Conservation (phyloP, 2,329 filamentous ascomycete genomes). For the Rhinocladiella mackenziei region DNA sequence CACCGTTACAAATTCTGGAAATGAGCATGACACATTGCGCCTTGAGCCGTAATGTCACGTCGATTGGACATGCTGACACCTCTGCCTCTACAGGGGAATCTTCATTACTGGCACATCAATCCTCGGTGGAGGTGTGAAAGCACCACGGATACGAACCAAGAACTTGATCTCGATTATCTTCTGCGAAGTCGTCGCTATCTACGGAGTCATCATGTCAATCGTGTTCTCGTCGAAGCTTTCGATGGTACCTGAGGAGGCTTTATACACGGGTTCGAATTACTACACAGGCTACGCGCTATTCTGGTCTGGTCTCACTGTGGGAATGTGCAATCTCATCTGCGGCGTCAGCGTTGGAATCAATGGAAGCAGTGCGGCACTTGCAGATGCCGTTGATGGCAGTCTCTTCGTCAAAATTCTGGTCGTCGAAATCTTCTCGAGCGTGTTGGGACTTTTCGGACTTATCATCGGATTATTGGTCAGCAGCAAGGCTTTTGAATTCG, state of each 20-base stretch:
- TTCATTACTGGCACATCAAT: slow-evolving; percentile 98
- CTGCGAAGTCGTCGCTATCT: slow-evolving; percentile 99
- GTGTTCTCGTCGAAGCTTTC: slow-evolving; percentile 86
- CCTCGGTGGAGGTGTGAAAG: slow-evolving; percentile 91
- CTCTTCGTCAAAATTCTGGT: slow-evolving; percentile 99
- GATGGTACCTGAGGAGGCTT: slow-evolving; percentile 57
- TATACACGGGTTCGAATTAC: slow-evolving; percentile 74
- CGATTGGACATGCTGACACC: slow-evolving; percentile 2
- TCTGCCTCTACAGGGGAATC: slow-evolving; percentile 69
- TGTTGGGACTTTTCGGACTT: slow-evolving; percentile 90
- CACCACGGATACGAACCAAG: slow-evolving; percentile 96
- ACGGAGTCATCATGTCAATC: slow-evolving; percentile 99
- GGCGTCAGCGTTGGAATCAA: slow-evolving; percentile 97
- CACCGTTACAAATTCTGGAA: no score
- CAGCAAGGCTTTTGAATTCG: slow-evolving; percentile 74
- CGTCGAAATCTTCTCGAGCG: slow-evolving; percentile 98
- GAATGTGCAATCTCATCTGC: slow-evolving; percentile 91
- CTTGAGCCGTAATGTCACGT: no score
- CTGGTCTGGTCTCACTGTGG: slow-evolving; percentile 92
- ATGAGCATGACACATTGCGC: no score
- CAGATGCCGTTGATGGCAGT: slow-evolving; percentile 86
- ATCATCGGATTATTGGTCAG: slow-evolving; percentile 90
- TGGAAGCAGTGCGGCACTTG: slow-evolving; percentile 90
- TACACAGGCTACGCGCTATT: slow-evolving; percentile 95
- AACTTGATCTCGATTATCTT: slow-evolving; percentile 99